Evolutionary conservation across 495 filamentous ascomycete species (phyloP), one percentile per base, ranked within the genome.

Genomic region (Aspergillus nanangensis): DNA sequence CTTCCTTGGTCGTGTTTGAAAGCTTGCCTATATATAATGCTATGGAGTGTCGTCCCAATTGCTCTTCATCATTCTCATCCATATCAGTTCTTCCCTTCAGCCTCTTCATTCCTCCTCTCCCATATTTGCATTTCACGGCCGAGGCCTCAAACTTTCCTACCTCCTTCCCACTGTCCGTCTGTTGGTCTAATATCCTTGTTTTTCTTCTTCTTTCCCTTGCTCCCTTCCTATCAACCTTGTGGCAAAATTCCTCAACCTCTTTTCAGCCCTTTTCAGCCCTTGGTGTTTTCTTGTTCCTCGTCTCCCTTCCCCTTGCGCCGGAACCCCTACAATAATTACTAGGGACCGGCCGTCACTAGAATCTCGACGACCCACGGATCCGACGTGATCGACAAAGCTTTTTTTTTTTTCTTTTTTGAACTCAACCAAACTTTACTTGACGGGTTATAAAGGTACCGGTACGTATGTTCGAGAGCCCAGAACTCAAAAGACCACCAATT

Each of bases 21-120:
- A 48, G 46, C 44, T 50, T 20, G 35, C 24, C 55, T 58, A 55
- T 58, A 52, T 58, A 58, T 57, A 50, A n/a, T n/a, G n/a, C 48
- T 49, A 53, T 54, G 51, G 51, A 45, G 41, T 35, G 57, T 60
- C 51, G 54, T 25, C 51, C 48, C 50, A 44, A 48, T 55, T 53
- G 61, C 55, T 51, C 44, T 43, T 44, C 44, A 43, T 44, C 32
- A 19, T 48, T 50, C 47, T 34, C 41, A 39, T 36, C 45, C 38
- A 38, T 39, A 19, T 41, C 37, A 42, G 41, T n/a, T 22, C 40
- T 40, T 52, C 13, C 21, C 23, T 39, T 2, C 15, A 10, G 14
- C 14, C 19, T 20, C 25, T 44, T 47, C 37, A 44, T 17, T 40
- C 25, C 32, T 3, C 39, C n/a, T 21, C 14, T 7, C 20, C 17